phyloP scores from a whole-genome alignment of 306 rosid species.

The Amphicarpaea edgeworthii region DNA sequence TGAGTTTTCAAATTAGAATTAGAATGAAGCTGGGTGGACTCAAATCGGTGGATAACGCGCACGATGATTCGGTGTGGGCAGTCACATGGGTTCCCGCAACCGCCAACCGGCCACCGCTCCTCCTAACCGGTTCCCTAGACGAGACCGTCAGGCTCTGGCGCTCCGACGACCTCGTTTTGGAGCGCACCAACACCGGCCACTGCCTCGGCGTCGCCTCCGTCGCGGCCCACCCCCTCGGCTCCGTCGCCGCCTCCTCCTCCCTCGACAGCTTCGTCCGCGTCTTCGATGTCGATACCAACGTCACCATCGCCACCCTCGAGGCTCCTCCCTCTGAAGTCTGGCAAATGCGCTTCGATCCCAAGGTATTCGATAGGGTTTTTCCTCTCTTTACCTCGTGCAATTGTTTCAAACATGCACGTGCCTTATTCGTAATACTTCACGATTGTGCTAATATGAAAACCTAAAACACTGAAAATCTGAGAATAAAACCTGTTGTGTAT shows the following conservation, averaged over 20 bases:
- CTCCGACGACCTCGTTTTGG: constrained; percentile 78
- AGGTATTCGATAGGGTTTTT: constrained; percentile 50
- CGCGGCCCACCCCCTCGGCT: constrained; percentile 92
- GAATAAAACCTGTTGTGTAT: not conserved
- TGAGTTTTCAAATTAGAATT: not conserved
- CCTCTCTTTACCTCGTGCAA: not conserved
- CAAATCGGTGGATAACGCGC: constrained; percentile 84
- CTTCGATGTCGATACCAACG: constrained; percentile 87
- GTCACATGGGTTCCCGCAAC: constrained; percentile 93
- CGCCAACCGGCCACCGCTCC: constrained; percentile 68
- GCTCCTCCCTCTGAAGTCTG: constrained; percentile 99
- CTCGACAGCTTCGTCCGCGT: constrained; percentile 94
- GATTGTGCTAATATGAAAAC: not conserved
- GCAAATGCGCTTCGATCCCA: constrained; percentile 94
- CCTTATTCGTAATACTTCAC: not conserved
- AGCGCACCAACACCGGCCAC: constrained; percentile 87
- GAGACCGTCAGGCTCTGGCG: constrained; percentile 94
- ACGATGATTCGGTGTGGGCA: constrained; percentile 96
- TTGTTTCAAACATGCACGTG: not conserved
- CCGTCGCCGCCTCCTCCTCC: constrained; percentile 89
- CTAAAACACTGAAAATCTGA: constrained; percentile 11
- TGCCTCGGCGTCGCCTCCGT: constrained; percentile 96
- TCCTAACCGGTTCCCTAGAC: constrained; percentile 94
- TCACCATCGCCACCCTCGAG: constrained; percentile 88
- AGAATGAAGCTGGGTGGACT: constrained; percentile 89